A percentile compares a stretch with the other conserved stretches of the same genome.
phyloP scores from a whole-genome alignment of 345 rosid species.

The Populus tremula region DNA sequence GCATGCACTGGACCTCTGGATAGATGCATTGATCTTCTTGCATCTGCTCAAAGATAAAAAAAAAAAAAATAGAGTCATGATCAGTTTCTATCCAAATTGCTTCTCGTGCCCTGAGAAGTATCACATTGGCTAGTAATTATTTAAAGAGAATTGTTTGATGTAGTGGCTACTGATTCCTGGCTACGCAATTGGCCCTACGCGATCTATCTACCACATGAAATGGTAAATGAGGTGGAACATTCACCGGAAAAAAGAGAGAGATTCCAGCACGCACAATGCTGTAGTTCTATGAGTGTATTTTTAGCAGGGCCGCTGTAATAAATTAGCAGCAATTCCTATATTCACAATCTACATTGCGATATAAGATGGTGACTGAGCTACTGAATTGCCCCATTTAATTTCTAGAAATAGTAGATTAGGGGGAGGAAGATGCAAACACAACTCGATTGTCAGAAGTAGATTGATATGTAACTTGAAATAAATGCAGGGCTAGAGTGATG shows the following conservation, averaged over 20 bases:
- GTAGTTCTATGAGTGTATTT: not conserved
- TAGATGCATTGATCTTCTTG: constrained; percentile 27
- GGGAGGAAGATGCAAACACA: not conserved
- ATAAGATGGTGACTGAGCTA: not conserved
- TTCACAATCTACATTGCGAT: not conserved
- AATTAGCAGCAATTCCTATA: not conserved
- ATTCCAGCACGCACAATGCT: not conserved
- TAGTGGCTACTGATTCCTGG: not conserved
- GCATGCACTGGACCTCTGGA: constrained; percentile 9
- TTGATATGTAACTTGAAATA: not conserved
- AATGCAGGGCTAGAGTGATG: not conserved
- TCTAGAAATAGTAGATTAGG: not conserved
- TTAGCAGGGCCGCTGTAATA: not conserved
- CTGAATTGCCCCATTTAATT: not conserved
- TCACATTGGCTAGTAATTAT: not conserved
- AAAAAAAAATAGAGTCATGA: no score
- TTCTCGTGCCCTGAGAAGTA: not conserved
- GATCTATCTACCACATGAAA: not conserved
- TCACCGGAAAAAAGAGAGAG: not conserved
- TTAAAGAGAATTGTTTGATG: not conserved
- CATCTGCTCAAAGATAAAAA: constrained; percentile 27
- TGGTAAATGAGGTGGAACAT: not conserved
- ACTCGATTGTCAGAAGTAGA: not conserved
- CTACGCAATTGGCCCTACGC: not conserved
- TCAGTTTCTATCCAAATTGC: not conserved